Evolutionary conservation across 108 stramenopile genomes (phyloP).

Genomic region (Pseudonitzschia pungens): DNA sequence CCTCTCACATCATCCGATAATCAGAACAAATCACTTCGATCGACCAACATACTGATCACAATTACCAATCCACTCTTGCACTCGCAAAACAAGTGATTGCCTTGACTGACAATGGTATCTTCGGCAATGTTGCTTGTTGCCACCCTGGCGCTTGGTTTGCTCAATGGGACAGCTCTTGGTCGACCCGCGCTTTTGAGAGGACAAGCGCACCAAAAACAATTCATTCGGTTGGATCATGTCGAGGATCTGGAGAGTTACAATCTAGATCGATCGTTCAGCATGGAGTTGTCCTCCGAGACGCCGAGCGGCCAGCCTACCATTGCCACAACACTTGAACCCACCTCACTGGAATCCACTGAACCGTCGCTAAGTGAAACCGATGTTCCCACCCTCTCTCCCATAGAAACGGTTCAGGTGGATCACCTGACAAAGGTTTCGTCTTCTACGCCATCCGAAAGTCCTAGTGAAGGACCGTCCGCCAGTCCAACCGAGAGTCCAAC

Average conservation of each 20-base stretch:
- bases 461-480: too few species aligned
- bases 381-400: neutral
- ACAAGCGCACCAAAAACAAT: neutral
- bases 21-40: neutral
- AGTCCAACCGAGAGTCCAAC: neutral
- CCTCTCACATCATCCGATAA: neutral
- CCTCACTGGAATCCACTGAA: conserved; percentile 21
- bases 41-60: neutral
- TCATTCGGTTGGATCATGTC: neutral
- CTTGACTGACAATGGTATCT: conserved; percentile 1
- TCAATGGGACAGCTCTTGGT: neutral
- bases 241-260: neutral
- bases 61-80: neutral
- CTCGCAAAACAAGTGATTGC: neutral
- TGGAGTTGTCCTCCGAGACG: neutral
- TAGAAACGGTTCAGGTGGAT: too few species aligned
- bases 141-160: neutral
- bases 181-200: neutral
- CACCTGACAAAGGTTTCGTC: too few species aligned
- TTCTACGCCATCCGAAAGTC: neutral
- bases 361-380: neutral
- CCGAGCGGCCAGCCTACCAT: neutral
- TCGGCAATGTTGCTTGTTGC: neutral
- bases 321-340: conserved; percentile 7
- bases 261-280: neutral